Evolutionary conservation across 108 stramenopile species (phyloP).

Genomic region (Discostella pseudostelligera): DNA sequence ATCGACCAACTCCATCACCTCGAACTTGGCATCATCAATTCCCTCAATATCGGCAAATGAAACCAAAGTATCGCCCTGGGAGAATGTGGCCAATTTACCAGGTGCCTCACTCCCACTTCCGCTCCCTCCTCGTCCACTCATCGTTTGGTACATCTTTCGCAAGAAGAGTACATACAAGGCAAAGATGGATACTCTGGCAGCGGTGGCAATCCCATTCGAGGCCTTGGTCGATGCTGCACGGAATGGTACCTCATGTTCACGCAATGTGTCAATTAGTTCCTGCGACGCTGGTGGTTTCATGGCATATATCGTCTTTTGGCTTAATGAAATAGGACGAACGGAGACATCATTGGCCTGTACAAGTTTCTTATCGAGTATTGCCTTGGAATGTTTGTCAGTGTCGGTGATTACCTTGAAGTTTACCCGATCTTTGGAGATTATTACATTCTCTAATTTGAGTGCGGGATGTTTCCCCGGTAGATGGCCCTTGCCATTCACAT

Average conservation of each 20-base stretch:
- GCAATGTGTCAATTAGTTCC: constrained; percentile 59
- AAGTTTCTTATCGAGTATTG: constrained; percentile 37
- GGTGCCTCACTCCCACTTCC: constrained; percentile 44
- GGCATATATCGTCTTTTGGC: constrained; percentile 46
- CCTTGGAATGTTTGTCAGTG: constrained; percentile 30
- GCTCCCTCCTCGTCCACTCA: constrained; percentile 43
- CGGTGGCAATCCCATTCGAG: constrained; percentile 34
- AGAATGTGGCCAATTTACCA: constrained; percentile 63
- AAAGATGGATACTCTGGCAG: constrained; percentile 50
- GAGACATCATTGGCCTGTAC: constrained; percentile 29
- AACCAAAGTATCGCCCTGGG: constrained; percentile 53
- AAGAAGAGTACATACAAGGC: constrained; percentile 65
- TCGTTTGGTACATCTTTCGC: constrained; percentile 62
- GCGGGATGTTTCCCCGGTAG: constrained; percentile 36
- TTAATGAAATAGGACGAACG: constrained; percentile 22
- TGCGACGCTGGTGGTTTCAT: constrained; percentile 62
- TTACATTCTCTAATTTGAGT: constrained; percentile 53
- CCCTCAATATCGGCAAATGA: constrained; percentile 85
- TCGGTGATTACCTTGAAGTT: constrained; percentile 52
- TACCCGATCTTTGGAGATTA: constrained; percentile 60
- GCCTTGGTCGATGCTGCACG: constrained; percentile 56
- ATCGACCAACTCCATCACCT: constrained; percentile 90
- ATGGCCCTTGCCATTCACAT: constrained; percentile 48
- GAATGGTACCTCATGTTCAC: constrained; percentile 58
- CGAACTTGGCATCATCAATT: constrained; percentile 78